Base-by-base conservation (phyloP, 192 early-diverging fungal species). In the Umbelopsis sp. region DNA sequence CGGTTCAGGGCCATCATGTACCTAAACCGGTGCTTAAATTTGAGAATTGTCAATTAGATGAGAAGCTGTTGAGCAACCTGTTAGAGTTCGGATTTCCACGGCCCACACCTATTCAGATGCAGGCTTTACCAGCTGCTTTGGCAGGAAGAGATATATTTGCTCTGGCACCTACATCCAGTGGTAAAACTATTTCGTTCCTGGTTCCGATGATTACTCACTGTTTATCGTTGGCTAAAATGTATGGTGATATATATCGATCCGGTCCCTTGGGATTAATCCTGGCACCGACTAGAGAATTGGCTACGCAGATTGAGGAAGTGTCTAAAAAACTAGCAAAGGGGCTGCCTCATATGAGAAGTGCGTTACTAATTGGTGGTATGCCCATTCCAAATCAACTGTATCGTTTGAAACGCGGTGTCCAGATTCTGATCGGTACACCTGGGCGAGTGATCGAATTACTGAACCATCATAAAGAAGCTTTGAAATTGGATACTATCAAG, bases 71-170 rank as follows among this genome's bases (percentile, higher is more conserved):
- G 7, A 45, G 70, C n/a, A 84, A 84, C 55, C n/a, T 81, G 2
- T 33, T 46, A 21, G 52, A 71, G 23, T 58, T 49, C 0, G 79
- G 77, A 27, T 82, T 79, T 65, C 16, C 23, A 79, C 46, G 76
- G 74, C 89, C 89, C 0, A 89, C 89, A 0, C 85, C 87, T 15
- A 89, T 90, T 49, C 89, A 90, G 52, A 78, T 87, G 46, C 83
- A 89, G 46, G 87, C 89, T 4, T 87, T 90, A 67, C 87, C 89
- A 13, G 75, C 74, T 44, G 80, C 74, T 16, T 48, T 87, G 23
- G 69, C 65, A 12, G 86, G 86, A 27, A 47, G 82, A 9, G 86
- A 87, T 51, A 75, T 87, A 66, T 71, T 84, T 18, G 79, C 77
- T 15, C 79, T 74, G 30, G 84, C 84, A 12, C 78, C 78, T 8